These are phyloP conservation scores for Solanum hybrid DNA, from an alignment of 305 asterid species.

Conservation along the genomic window DNA sequence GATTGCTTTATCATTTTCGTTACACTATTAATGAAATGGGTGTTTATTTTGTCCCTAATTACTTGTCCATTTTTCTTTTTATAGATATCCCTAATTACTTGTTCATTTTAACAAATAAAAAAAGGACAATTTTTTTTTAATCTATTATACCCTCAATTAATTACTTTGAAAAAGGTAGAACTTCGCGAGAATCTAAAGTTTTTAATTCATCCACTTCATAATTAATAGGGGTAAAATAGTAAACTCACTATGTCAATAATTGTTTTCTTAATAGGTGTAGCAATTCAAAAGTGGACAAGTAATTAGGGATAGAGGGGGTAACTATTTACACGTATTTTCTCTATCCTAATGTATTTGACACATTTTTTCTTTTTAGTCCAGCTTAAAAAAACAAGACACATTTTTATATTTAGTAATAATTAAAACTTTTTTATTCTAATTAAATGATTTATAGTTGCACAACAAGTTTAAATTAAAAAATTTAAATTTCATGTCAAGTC, in stretches of 20 bases:
- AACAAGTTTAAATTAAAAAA: background rate
- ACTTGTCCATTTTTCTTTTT: too few relatives aligned
- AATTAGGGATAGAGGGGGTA: too few relatives aligned
- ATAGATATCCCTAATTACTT: too few relatives aligned
- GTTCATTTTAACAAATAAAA: background rate
- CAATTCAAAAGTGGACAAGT: too few relatives aligned
- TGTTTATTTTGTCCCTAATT: background rate
- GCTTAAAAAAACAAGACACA: background rate
- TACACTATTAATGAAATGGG: background rate
- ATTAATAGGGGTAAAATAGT: too few relatives aligned
- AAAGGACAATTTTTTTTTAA: background rate
- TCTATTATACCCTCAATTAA: too few relatives aligned
- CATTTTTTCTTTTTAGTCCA: background rate
- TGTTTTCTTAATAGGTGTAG: too few relatives aligned
- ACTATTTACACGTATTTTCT: background rate
- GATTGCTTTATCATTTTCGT: background rate
- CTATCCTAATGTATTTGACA: background rate
- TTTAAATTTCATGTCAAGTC: background rate
- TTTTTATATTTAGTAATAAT: background rate
- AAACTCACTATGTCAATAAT: too few relatives aligned
- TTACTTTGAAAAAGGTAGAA: too few relatives aligned
- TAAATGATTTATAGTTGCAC: background rate
- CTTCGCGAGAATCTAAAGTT: too few relatives aligned
- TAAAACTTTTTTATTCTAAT: background rate
- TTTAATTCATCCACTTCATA: too few relatives aligned